Evolutionary conservation across 306 rosid genomes (phyloP).

Genomic region (Hippophae gyantsensis): DNA sequence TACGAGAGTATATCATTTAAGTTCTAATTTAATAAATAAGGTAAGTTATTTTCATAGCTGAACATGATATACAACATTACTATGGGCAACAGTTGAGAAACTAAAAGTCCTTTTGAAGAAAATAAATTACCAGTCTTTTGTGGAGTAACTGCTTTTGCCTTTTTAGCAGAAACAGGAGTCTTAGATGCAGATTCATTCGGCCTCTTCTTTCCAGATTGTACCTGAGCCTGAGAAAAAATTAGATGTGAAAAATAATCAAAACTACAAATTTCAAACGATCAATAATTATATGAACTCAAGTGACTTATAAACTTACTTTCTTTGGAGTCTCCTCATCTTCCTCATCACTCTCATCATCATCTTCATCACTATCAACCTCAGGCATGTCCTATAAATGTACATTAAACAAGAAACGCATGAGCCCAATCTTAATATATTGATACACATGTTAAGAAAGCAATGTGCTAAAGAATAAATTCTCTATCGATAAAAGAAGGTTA

Average conservation of each 20-base stretch:
- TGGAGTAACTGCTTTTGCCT: slow-evolving; percentile 53
- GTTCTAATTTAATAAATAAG: no score
- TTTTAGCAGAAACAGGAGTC: slow-evolving; percentile 61
- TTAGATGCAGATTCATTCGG: slow-evolving; percentile 45
- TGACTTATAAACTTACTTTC: slow-evolving; percentile 33
- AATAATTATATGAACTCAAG: neutral
- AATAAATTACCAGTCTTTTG: slow-evolving; percentile 56
- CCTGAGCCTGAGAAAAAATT: slow-evolving; percentile 13
- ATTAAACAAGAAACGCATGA: neutral
- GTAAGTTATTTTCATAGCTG: no score
- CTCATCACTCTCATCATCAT: slow-evolving; percentile 17
- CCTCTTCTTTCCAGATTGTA: slow-evolving; percentile 53
- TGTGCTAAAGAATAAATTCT: no score
- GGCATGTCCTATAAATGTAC: slow-evolving; percentile 29
- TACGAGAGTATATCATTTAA: no score
- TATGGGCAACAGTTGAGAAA: no score
- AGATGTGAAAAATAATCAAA: neutral
- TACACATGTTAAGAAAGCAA: no score
- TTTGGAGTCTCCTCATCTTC: slow-evolving; percentile 55
- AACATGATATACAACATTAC: no score
- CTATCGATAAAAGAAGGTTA: no score
- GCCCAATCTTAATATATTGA: no score
- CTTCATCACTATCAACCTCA: slow-evolving; percentile 30
- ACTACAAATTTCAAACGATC: neutral
- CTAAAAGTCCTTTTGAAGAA: neutral